Evolutionary conservation across 176 grass and related monocot species (phyloP).

Genomic region (Cocos nucifera): DNA sequence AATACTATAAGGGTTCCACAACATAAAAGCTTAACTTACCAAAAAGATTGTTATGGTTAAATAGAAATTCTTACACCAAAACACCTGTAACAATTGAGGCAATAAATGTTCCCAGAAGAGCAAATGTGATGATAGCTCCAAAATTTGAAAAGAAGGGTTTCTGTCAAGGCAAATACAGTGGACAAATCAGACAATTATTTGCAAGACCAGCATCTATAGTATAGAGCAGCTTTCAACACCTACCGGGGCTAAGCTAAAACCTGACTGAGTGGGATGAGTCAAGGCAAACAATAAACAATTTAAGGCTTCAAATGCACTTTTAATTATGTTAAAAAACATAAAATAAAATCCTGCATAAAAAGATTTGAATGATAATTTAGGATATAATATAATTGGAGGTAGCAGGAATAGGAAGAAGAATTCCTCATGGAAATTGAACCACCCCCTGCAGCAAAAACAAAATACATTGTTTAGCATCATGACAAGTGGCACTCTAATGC

Average conservation of each 20-base stretch:
- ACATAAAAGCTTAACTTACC: too few species aligned
- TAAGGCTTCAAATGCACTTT: not conserved
- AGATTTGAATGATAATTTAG: conserved; percentile 22
- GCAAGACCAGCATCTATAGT: not conserved
- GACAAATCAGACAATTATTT: conserved; percentile 11
- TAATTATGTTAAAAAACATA: too few species aligned
- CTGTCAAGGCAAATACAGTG: conserved; percentile 27
- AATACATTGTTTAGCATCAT: not conserved
- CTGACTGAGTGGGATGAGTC: conserved; percentile 80
- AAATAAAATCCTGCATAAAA: too few species aligned
- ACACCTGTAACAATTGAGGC: conserved; percentile 83
- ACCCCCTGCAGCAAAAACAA: conserved; percentile 50
- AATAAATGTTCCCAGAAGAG: conserved; percentile 90
- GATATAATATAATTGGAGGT: conserved; percentile 99
- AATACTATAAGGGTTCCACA: too few species aligned
- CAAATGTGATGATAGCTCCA: conserved; percentile 92
- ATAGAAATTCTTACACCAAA: conserved; percentile 72
- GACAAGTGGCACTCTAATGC: too few species aligned
- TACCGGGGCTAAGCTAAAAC: conserved; percentile 97
- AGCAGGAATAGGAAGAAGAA: conserved; percentile 99
- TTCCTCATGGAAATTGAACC: conserved; percentile 99
- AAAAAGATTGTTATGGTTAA: too few species aligned
- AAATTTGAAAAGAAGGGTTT: conserved; percentile 99
- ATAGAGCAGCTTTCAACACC: conserved; percentile 26
- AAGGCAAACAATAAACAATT: conserved; percentile 37